phyloP scores from a whole-genome alignment of 2,329 filamentous ascomycete genomes.

The Hymenoscyphus occultus region DNA sequence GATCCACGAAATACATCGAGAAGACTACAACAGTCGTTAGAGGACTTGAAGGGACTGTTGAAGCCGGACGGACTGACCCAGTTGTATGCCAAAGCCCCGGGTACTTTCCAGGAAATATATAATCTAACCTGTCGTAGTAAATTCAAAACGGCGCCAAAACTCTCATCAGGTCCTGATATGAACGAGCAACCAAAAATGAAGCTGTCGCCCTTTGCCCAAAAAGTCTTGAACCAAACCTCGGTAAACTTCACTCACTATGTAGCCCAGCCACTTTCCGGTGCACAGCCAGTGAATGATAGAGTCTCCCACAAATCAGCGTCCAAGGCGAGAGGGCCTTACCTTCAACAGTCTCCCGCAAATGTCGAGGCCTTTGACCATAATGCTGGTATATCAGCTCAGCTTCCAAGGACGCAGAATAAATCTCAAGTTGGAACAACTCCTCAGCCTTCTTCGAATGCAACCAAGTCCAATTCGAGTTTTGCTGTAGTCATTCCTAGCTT shows the following conservation, averaged over 20 bases:
- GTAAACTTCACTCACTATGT: constrained; percentile 24
- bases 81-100: constrained; percentile 38
- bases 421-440: constrained; percentile 22
- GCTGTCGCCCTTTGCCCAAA: constrained; percentile 35
- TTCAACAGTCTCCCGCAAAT: constrained; percentile 10
- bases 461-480: constrained; percentile 37
- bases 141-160: constrained; percentile 51
- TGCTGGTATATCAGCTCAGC: constrained; percentile 18
- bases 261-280: background rate
- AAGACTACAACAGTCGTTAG: constrained; percentile 67
- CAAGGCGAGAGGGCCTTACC: constrained; percentile 16
- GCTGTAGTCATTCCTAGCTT: constrained; percentile 31
- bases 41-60: constrained; percentile 72
- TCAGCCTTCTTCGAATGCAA: constrained; percentile 39
- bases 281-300: constrained; percentile 3
- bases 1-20: constrained; percentile 57
- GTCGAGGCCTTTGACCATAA: constrained; percentile 20
- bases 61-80: constrained; percentile 67
- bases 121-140: constrained; percentile 42
- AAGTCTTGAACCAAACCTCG: constrained; percentile 34
- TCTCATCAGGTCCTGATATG: constrained; percentile 13
- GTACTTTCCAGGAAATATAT: background rate
- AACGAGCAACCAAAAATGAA: constrained; percentile 21
- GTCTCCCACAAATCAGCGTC: constrained; percentile 5
- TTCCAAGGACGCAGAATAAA: constrained; percentile 9